Conservation (phyloP, 257 asterid genomes). For the Capsicum pubescens region DNA sequence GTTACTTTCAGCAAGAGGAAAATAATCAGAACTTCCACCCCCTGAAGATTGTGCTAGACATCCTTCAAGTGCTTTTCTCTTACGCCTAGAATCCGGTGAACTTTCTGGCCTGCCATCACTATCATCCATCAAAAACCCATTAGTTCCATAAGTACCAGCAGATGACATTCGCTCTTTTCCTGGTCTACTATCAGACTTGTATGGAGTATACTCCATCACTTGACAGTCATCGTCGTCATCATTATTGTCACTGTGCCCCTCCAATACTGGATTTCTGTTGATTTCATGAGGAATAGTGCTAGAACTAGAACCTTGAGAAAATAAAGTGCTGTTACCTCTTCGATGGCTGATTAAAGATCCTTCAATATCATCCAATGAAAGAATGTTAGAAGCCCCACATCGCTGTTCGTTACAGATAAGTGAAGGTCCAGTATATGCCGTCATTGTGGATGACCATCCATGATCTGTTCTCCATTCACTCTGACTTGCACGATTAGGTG, state of each 20-base stretch:
- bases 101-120: slow-evolving; percentile 52
- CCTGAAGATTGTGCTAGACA: slow-evolving; percentile 70
- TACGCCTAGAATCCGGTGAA: slow-evolving; percentile 66
- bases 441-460: slow-evolving; percentile 46
- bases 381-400: slow-evolving; percentile 23
- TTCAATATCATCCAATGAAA: slow-evolving; percentile 25
- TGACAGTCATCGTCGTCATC: slow-evolving; percentile 60
- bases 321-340: neutral
- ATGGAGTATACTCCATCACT: slow-evolving; percentile 53
- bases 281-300: slow-evolving; percentile 12
- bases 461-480: slow-evolving; percentile 55
- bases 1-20: slow-evolving; percentile 55
- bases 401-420: slow-evolving; percentile 19
- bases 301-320: slow-evolving; percentile 31
- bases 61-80: slow-evolving; percentile 75
- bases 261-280: slow-evolving; percentile 30
- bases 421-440: slow-evolving; percentile 13
- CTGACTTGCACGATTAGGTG: slow-evolving; percentile 42
- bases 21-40: slow-evolving; percentile 55
- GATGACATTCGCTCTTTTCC: slow-evolving; percentile 45
- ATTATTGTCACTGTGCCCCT: slow-evolving; percentile 26
- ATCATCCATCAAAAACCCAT: slow-evolving; percentile 47
- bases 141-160: slow-evolving; percentile 41
- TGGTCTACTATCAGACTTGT: slow-evolving; percentile 52
- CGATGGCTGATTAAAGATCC: neutral